A percentile compares a stretch with the other conserved stretches of the same genome.
Evolutionary conservation across 2,329 filamentous ascomycete genomes (phyloP).

Genomic region (Sordariomycetes sp.): DNA sequence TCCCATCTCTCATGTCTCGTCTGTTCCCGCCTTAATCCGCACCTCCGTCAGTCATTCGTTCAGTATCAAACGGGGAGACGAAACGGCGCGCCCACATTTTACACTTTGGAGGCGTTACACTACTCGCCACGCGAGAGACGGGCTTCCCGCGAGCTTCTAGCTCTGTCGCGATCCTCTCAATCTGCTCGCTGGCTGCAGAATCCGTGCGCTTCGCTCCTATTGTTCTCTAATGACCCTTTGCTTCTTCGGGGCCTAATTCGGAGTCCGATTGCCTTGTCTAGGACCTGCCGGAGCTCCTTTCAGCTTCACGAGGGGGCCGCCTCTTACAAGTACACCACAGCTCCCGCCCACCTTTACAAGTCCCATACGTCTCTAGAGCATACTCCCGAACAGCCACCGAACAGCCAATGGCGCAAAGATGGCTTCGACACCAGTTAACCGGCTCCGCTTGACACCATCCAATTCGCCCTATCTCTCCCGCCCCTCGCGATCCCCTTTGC

Average conservation of each 20-base stretch:
- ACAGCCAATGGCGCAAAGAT: conserved; percentile 40
- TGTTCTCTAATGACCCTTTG: not conserved
- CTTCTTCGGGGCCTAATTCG: not conserved
- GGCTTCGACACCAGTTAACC: conserved; percentile 43
- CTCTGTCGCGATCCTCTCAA: not conserved
- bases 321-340: not conserved
- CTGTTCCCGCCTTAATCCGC: not conserved
- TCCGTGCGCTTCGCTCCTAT: not conserved
- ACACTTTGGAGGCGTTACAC: not conserved
- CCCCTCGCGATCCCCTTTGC: conserved; percentile 48
- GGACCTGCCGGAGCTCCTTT: not conserved
- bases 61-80: not conserved
- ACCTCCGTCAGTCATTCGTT: conserved; percentile 3
- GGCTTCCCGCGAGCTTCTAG: not conserved
- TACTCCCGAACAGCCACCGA: not conserved
- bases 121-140: not conserved
- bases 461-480: conserved; percentile 58
- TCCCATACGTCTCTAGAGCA: not conserved
- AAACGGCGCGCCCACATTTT: not conserved
- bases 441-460: conserved; percentile 60
- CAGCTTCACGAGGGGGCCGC: not conserved
- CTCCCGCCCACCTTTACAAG: not conserved
- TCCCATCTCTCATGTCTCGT: not conserved
- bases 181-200: not conserved
- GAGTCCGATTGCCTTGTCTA: not conserved